A percentile compares a stretch with the other conserved stretches of the same genome.
These are phyloP conservation scores for Apiotrichum brassicae DNA, from an alignment of 1,284 basidiomycete species.

Conservation along the genomic window DNA sequence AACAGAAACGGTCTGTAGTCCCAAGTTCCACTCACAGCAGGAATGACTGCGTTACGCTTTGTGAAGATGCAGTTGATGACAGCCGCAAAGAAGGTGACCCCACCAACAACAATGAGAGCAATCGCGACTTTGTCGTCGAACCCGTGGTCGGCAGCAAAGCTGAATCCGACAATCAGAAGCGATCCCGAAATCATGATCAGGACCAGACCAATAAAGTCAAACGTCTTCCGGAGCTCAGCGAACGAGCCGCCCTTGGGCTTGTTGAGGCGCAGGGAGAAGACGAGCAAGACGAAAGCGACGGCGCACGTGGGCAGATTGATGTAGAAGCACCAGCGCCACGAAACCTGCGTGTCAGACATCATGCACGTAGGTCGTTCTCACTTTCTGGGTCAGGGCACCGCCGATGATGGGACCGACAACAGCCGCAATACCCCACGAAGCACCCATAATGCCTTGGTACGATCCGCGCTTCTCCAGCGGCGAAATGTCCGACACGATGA, in stretches of 20 bases:
- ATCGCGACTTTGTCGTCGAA: constrained; percentile 56
- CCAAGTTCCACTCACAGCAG: constrained; percentile 25
- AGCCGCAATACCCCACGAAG: constrained; percentile 45
- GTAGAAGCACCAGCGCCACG: constrained; percentile 28
- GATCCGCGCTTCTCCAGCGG: constrained; percentile 43
- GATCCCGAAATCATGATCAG: constrained; percentile 67
- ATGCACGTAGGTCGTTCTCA: background rate
- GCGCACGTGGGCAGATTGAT: constrained; percentile 44
- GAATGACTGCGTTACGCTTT: constrained; percentile 67
- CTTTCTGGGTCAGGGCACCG: constrained; percentile 29
- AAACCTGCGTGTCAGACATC: constrained; percentile 4
- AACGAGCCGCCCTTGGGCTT: constrained; percentile 19
- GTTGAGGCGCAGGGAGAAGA: constrained; percentile 77
- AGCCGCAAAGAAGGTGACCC: constrained; percentile 54
- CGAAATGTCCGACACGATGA: constrained; percentile 35
- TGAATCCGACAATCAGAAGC: constrained; percentile 71
- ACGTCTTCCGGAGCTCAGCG: constrained; percentile 28
- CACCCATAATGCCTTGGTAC: constrained; percentile 46
- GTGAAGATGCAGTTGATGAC: constrained; percentile 64
- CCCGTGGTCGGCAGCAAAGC: constrained; percentile 42
- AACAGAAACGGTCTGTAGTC: background rate
- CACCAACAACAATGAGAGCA: constrained; percentile 64
- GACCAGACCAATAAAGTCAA: constrained; percentile 44
- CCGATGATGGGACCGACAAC: constrained; percentile 48
- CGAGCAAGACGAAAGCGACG: constrained; percentile 62